A percentile compares a stretch with the other conserved stretches of the same genome.
These are phyloP conservation scores for Mychonastes homosphaera DNA, from an alignment of 139 green algal species.

Conservation along the genomic window DNA sequence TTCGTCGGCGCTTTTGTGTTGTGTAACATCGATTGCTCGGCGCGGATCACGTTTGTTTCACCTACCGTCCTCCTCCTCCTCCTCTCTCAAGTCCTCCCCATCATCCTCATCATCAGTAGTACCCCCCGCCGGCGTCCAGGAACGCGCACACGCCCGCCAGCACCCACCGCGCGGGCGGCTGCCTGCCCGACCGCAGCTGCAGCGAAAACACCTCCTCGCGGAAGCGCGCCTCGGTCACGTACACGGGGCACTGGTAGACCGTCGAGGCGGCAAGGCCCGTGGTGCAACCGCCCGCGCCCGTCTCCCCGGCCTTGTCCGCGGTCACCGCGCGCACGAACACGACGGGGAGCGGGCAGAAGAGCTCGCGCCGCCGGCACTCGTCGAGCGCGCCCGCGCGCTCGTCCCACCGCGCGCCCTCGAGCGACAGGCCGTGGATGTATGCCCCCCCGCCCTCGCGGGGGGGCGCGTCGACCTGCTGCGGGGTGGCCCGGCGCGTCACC, in stretches of 20 bases:
- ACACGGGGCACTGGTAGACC: constrained; percentile 90
- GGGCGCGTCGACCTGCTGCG: constrained; percentile 69
- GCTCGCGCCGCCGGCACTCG: constrained; percentile 76
- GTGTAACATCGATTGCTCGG: no score
- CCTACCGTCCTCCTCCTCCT: background rate
- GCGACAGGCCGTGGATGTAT: constrained; percentile 75
- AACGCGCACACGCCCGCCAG: constrained; percentile 67
- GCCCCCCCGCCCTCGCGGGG: constrained; percentile 60
- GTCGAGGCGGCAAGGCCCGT: no score
- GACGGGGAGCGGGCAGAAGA: constrained; percentile 76
- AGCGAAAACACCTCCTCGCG: constrained; percentile 83
- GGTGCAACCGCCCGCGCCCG: no score
- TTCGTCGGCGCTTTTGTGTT: no score
- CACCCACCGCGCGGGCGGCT: constrained; percentile 71
- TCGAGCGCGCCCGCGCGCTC: constrained; percentile 73
- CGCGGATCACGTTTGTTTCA: no score
- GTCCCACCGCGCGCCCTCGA: constrained; percentile 88
- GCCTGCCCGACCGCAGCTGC: constrained; percentile 78
- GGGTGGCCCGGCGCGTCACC: constrained; percentile 71
- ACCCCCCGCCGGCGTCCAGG: constrained; percentile 67
- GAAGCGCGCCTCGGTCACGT: constrained; percentile 80
- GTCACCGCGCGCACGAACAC: constrained; percentile 69
- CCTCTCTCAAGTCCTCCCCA: background rate
- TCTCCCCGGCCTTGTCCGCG: constrained; percentile 72
- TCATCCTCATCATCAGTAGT: no score